Evolutionary conservation across 805 yeast genomes (phyloP).

Genomic region (Kuraishia molischiana): DNA sequence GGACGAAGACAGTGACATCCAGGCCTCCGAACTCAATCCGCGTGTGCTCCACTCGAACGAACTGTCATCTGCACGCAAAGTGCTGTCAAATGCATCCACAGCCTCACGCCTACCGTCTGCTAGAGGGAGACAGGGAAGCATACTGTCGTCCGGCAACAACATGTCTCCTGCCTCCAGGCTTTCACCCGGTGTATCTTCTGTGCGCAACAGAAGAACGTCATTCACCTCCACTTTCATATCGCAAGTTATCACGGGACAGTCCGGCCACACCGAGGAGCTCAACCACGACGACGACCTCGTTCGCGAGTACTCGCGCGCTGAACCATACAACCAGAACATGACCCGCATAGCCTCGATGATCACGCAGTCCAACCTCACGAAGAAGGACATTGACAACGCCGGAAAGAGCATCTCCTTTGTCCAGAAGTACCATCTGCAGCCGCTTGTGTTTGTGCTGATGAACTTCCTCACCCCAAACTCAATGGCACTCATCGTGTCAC

Average conservation of each 20-base stretch:
- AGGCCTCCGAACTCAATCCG: neutral
- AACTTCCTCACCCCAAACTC: constrained; percentile 42
- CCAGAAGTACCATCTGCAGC: constrained; percentile 17
- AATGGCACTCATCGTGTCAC: constrained; percentile 30
- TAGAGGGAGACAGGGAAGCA: neutral
- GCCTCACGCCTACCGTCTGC: neutral
- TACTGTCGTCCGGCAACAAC: neutral
- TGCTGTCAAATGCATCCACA: neutral
- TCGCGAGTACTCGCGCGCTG: constrained; percentile 23
- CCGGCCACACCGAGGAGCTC: constrained; percentile 1
- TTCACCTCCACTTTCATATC: neutral
- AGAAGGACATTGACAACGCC: constrained; percentile 13
- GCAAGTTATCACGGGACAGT: neutral
- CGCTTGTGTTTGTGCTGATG: constrained; percentile 23
- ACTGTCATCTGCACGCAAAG: neutral
- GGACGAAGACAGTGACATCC: neutral
- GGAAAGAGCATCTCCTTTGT: constrained; percentile 16
- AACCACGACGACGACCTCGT: constrained; percentile 11
- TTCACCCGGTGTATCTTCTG: neutral
- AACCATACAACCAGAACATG: constrained; percentile 19
- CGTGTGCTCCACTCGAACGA: neutral
- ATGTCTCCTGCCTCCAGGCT: too few relatives aligned
- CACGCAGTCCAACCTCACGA: constrained; percentile 22
- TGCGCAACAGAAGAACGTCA: neutral
- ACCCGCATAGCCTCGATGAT: constrained; percentile 13